Evolutionary conservation across 495 filamentous ascomycete genomes (phyloP).

Genomic region (Lineolata rhizophorae): DNA sequence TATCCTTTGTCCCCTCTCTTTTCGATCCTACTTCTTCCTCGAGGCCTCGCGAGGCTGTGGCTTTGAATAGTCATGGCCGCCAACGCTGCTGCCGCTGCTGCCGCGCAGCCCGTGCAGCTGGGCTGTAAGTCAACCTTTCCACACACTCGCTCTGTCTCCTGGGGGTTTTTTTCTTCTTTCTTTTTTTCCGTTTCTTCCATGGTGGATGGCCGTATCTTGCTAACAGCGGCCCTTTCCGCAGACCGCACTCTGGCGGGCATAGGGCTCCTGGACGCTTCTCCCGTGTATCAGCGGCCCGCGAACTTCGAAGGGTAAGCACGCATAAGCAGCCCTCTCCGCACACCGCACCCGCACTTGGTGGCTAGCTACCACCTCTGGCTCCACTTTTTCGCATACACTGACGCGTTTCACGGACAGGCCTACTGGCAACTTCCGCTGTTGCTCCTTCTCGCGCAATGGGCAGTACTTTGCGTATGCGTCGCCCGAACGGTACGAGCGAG

Average conservation of each 20-base stretch:
- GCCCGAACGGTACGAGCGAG: slow-evolving; percentile 39
- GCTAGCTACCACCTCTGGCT: not conserved
- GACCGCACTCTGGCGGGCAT: slow-evolving; percentile 90
- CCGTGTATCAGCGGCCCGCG: slow-evolving; percentile 64
- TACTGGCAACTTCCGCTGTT: slow-evolving; percentile 85
- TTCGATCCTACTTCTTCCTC: no score
- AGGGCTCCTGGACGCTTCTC: slow-evolving; percentile 75
- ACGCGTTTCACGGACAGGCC: slow-evolving; percentile 30
- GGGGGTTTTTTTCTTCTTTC: no score
- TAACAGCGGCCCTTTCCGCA: slow-evolving; percentile 12
- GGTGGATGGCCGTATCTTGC: no score
- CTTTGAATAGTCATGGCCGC: slow-evolving; percentile 80
- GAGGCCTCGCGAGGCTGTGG: no score
- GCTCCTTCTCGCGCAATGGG: slow-evolving; percentile 81
- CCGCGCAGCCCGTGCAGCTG: slow-evolving; percentile 75
- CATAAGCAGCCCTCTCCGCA: not conserved
- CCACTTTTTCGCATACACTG: slow-evolving; percentile 7
- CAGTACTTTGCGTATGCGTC: slow-evolving; percentile 92
- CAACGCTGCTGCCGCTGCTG: no score
- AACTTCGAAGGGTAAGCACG: slow-evolving; percentile 46
- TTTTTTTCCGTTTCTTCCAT: no score
- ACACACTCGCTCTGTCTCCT: not conserved
- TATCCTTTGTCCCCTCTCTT: no score
- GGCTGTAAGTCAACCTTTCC: slow-evolving; percentile 34
- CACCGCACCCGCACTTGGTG: not conserved